These are phyloP conservation scores for Pilobolus umbonatus DNA, from an alignment of 192 early-diverging fungal genomes.

Conservation along the genomic window DNA sequence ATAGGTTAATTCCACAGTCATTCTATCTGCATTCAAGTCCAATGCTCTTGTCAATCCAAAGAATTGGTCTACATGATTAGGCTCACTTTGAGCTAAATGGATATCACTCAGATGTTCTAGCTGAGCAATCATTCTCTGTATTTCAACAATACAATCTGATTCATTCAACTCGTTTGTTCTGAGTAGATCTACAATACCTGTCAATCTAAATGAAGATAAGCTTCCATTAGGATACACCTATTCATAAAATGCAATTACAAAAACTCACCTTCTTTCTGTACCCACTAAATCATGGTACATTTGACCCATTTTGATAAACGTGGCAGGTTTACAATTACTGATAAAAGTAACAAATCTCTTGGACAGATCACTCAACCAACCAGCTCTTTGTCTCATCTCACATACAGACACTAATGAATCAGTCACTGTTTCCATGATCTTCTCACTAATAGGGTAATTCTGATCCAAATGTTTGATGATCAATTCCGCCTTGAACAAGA, in stretches of 20 bases:
- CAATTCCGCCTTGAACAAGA: constrained; percentile 79
- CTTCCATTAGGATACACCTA: not conserved
- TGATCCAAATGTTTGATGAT: constrained; percentile 70
- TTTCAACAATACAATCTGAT: constrained; percentile 57
- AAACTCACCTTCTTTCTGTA: constrained; percentile 74
- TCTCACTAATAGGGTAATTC: constrained; percentile 50
- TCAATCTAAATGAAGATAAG: constrained; percentile 55
- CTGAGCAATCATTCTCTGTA: constrained; percentile 65
- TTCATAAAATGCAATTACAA: constrained; percentile 9
- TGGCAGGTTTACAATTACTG: constrained; percentile 59
- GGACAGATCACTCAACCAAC: constrained; percentile 63
- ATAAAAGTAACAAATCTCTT: constrained; percentile 66
- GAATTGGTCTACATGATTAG: constrained; percentile 50
- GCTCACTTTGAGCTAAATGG: constrained; percentile 46
- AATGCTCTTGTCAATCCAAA: constrained; percentile 43
- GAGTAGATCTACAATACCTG: constrained; percentile 67
- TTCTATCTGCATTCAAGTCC: constrained; percentile 65
- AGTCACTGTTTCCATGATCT: constrained; percentile 45
- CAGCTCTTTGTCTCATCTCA: constrained; percentile 59
- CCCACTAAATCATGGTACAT: constrained; percentile 74
- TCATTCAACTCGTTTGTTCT: constrained; percentile 76
- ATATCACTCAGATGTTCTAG: constrained; percentile 61
- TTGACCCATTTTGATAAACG: constrained; percentile 67
- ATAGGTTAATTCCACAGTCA: constrained; percentile 53
- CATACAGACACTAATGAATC: constrained; percentile 52